Conservation (phyloP, 176 grass and related monocot genomes). For the Chrysopogon serrulatus region DNA sequence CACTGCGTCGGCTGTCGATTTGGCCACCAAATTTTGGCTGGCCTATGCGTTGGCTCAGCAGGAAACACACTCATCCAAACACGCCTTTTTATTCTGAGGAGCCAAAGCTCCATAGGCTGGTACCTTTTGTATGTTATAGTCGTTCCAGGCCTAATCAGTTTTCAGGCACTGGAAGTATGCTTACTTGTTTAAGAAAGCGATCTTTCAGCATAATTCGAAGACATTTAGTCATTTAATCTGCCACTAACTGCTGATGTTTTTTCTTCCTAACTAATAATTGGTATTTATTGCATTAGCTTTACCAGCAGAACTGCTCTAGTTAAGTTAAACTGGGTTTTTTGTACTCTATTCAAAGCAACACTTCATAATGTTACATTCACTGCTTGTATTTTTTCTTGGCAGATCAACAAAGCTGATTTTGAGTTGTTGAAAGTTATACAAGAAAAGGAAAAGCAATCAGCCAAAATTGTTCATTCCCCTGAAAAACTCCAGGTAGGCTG, state of each 20-base stretch:
- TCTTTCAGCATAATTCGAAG: neutral
- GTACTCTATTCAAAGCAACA: neutral
- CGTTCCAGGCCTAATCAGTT: neutral
- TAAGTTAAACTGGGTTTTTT: neutral
- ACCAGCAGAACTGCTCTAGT: neutral
- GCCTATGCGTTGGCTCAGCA: too few species aligned
- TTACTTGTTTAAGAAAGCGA: neutral
- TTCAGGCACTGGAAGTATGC: neutral
- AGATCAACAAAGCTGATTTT: constrained; percentile 71
- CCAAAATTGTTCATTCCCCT: constrained; percentile 82
- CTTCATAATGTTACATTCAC: neutral
- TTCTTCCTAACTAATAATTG: neutral
- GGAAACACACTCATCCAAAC: too few species aligned
- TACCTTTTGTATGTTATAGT: neutral
- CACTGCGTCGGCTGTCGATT: too few species aligned
- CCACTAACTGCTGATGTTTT: neutral
- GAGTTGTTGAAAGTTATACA: constrained; percentile 58
- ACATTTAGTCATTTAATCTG: neutral
- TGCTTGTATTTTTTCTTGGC: constrained; percentile 14
- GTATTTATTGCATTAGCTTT: neutral
- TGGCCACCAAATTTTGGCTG: too few species aligned
- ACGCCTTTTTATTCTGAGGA: neutral
- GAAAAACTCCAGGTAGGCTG: constrained; percentile 70
- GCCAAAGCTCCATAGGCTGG: neutral
- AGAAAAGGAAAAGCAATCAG: constrained; percentile 63